Evolutionary conservation across 2,329 filamentous ascomycete species (phyloP).

Genomic region (Calonectria pseudoturangicola): DNA sequence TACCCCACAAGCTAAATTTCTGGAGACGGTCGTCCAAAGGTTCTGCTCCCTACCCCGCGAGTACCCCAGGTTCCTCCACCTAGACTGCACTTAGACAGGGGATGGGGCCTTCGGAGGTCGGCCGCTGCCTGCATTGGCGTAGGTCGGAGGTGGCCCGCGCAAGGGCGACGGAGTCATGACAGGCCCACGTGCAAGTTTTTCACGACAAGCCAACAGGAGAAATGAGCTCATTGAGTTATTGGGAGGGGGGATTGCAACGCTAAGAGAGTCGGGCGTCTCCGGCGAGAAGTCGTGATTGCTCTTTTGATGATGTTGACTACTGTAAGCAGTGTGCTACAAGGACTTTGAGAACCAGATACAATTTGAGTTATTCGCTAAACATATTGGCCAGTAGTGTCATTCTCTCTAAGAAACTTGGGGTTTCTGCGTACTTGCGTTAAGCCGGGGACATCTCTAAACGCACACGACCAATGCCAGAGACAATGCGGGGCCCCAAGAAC

Average conservation of each 20-base stretch:
- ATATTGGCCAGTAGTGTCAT: background rate
- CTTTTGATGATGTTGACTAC: background rate
- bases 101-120: constrained; percentile 6
- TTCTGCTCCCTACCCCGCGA: constrained; percentile 1
- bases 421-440: background rate
- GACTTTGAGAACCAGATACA: background rate
- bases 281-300: background rate
- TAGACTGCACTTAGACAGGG: background rate
- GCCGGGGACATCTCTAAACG: background rate
- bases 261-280: background rate
- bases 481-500: background rate
- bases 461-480: background rate
- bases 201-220: background rate
- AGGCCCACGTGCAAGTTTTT: background rate
- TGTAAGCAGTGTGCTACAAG: background rate
- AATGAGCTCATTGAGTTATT: background rate
- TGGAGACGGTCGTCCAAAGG: background rate
- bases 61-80: constrained; percentile 9
- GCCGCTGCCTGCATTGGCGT: background rate
- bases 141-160: constrained; percentile 19
- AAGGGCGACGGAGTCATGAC: background rate
- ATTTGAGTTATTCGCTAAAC: background rate
- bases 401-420: background rate
- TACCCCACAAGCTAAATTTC: constrained; percentile 20
- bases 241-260: background rate